Conservation (phyloP, 257 asterid genomes). For the Nemophila menziesii region DNA sequence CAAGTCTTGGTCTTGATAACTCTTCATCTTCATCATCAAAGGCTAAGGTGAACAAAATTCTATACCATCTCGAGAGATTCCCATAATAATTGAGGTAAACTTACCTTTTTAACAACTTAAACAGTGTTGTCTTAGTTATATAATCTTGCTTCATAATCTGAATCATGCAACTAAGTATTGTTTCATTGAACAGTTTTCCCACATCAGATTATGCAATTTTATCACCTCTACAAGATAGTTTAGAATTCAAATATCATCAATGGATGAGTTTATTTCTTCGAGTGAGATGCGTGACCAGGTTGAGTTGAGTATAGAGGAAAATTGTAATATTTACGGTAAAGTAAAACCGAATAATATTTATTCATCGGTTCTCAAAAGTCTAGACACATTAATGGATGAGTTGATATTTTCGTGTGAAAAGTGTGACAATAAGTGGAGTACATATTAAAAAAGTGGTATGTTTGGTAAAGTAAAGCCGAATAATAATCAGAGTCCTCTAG, state of each 20-base stretch:
- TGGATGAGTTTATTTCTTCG: too few relatives aligned
- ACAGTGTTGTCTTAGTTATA: not conserved
- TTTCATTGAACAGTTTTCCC: not conserved
- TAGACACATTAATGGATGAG: not conserved
- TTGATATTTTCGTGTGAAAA: too few relatives aligned
- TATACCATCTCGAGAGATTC: not conserved
- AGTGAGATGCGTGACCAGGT: too few relatives aligned
- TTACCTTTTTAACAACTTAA: not conserved
- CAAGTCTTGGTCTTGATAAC: not conserved
- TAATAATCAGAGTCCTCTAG: too few relatives aligned
- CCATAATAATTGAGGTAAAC: not conserved
- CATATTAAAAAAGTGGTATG: too few relatives aligned
- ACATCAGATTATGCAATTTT: not conserved
- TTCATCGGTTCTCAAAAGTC: not conserved
- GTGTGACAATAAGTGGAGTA: too few relatives aligned
- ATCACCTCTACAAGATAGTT: not conserved
- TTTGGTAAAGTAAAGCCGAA: too few relatives aligned
- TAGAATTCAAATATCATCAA: not conserved
- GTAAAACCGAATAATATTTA: too few relatives aligned
- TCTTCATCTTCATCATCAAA: constrained; percentile 1
- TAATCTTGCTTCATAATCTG: not conserved
- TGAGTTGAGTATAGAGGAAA: too few relatives aligned
- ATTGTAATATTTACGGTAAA: too few relatives aligned
- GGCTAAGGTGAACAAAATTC: not conserved
- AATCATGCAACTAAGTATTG: not conserved